Base-by-base conservation (phyloP, 2,329 filamentous ascomycete genomes). In the Clonostachys rhizophaga region DNA sequence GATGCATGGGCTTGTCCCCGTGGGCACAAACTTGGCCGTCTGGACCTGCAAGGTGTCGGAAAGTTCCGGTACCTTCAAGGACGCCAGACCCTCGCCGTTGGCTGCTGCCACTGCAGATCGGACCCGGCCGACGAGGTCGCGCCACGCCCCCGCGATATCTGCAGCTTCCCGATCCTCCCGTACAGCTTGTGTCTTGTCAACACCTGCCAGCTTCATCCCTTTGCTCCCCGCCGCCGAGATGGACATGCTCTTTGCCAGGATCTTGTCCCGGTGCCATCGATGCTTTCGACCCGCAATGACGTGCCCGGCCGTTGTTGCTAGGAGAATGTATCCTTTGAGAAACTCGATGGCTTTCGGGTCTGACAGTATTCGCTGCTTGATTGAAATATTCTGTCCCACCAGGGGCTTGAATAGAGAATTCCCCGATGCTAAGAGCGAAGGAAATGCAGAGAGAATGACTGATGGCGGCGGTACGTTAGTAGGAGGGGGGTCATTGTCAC, bases 381-480 rank as follows among this genome's bases (percentile, higher is more conserved):
- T 70, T 0, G 78, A 74, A 4, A 77, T 66, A 3, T 74, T 66
- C 45, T 85, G 79, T 12, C 77, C 74, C 35, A 79, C 75, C 46
- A 87, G 75, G 4, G 83, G 80, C 54, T 81, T 81, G 63, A 89
- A 84, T 2, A 92, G 73, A 16, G 76, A 69, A 51, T 84, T 79
- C 5, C 85, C 84, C 30, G 84, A 72, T 17, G 79, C 74, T 50
- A 96, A 81, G 6, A 95, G 69, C 8, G 79, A 72, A 1, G 89
- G 83, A 54, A 96, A 90, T 8, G 90, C 66, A 9, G 87, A 84
- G 18, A 97, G 75, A 13, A 97, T 73, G 17, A 95, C 77, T 1
- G 89, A 89, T 2, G 92, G 92, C 5, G 92, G 92, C 10, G 92
- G 92, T 8, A 96, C 83, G 59, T 96, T 96, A 16, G 84, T 89